These are phyloP conservation scores for Volvox africanus DNA, from an alignment of 139 green algal species.

Conservation along the genomic window DNA sequence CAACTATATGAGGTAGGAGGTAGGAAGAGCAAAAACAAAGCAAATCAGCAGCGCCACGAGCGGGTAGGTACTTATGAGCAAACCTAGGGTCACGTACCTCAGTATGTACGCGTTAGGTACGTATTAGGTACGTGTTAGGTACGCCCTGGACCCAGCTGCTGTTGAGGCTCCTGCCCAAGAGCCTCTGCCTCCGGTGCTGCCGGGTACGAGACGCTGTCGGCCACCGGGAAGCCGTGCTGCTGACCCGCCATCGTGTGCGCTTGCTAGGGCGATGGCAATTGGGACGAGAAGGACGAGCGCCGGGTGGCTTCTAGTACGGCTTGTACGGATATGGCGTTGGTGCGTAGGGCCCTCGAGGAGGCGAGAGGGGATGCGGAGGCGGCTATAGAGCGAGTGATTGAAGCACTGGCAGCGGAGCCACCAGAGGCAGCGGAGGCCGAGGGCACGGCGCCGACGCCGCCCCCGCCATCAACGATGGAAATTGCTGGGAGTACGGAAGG, in stretches of 20 bases:
- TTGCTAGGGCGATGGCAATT: not conserved
- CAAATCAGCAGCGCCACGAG: too few relatives aligned
- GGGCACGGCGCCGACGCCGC: not conserved
- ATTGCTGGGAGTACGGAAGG: not conserved
- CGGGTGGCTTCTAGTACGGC: slow-evolving; percentile 20
- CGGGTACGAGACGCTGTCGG: too few relatives aligned
- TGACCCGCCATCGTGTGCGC: not conserved
- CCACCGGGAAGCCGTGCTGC: not conserved
- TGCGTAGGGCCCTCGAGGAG: slow-evolving; percentile 49
- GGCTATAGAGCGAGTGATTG: slow-evolving; percentile 73
- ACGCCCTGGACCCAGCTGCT: too few relatives aligned
- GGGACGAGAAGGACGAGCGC: slow-evolving; percentile 33
- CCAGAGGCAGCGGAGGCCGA: not conserved
- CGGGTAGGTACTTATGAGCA: too few relatives aligned
- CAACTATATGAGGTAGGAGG: too few relatives aligned
- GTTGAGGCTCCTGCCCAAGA: too few relatives aligned
- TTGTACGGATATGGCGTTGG: slow-evolving; percentile 8
- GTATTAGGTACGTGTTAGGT: too few relatives aligned
- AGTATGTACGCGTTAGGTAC: too few relatives aligned
- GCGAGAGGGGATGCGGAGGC: slow-evolving; percentile 59
- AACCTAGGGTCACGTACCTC: too few relatives aligned
- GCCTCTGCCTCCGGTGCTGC: too few relatives aligned
- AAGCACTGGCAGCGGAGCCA: slow-evolving; percentile 42
- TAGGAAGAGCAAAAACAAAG: too few relatives aligned
- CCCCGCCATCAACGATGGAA: not conserved